These are phyloP conservation scores for Flaveria brownii DNA, from an alignment of 129 eudicot species.

Conservation along the genomic window DNA sequence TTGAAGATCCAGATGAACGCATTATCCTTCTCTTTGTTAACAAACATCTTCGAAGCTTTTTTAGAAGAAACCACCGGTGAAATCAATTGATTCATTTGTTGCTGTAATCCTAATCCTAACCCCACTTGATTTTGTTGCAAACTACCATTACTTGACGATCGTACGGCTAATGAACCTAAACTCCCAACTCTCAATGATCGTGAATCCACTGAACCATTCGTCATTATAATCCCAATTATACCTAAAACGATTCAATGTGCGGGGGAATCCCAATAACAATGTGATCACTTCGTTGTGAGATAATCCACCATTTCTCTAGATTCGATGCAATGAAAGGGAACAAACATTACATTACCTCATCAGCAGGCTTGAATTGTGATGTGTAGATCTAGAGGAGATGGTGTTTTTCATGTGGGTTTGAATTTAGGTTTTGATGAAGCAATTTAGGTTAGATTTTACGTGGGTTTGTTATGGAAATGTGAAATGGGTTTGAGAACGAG, in stretches of 20 bases:
- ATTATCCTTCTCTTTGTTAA: slow-evolving; percentile 68
- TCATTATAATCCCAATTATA: slow-evolving; percentile 19
- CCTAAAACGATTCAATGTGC: slow-evolving; percentile 1
- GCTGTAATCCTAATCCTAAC: slow-evolving; percentile 30
- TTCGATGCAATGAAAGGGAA: background rate
- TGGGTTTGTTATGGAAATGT: background rate
- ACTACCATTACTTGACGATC: slow-evolving; percentile 69
- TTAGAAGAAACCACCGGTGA: slow-evolving; percentile 37
- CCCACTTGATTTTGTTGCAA: slow-evolving; percentile 54
- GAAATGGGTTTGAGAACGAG: slow-evolving; percentile 2
- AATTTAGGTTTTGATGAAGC: slow-evolving; percentile 14
- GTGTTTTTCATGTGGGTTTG: slow-evolving; percentile 10
- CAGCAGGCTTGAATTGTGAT: background rate
- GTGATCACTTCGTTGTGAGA: too few species aligned
- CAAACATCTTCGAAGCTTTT: slow-evolving; percentile 54
- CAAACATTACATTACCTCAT: slow-evolving; percentile 14
- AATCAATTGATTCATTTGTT: slow-evolving; percentile 36
- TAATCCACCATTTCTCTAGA: slow-evolving; percentile 2
- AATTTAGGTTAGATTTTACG: background rate
- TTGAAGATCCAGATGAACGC: slow-evolving; percentile 71
- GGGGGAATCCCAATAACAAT: too few species aligned
- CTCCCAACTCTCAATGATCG: slow-evolving; percentile 39
- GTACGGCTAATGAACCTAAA: slow-evolving; percentile 61
- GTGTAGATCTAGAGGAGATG: slow-evolving; percentile 26
- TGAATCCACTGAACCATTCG: slow-evolving; percentile 29